Base-by-base conservation (phyloP, 2,329 filamentous ascomycete species). In the Trichoderma asperellum region DNA sequence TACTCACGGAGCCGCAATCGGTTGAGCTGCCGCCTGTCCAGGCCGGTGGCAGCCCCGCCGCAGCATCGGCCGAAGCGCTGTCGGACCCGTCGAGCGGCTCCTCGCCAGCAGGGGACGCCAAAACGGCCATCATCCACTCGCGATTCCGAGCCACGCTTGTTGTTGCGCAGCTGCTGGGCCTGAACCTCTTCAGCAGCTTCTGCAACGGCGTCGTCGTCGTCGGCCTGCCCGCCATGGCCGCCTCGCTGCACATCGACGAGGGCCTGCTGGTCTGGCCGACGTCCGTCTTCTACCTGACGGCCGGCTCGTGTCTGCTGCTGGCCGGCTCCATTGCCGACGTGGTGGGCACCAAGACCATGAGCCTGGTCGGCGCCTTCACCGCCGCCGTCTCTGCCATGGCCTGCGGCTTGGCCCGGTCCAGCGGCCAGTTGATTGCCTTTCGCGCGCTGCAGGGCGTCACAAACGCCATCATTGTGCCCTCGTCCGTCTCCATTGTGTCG, bases 391-490 rank as follows among this genome's bases (percentile, higher is more conserved):
- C 79, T 35, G 77, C 78, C 62, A 68, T 82, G 18, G 80, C 74
- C 5, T 73, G 73, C 29, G 80, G 78, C 7, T 72, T 78, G 11
- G 69, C 76, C 5, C 73, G 71, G 12, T 75, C 70, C 0, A 79
- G 78, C 1, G 73, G 73, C 18, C 74, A 82, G 57, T 73, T 83
- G 8, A 77, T 83, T 24, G 76, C 73, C n/a, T 72, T 82, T 69
- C 75, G 81, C 5, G 81, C 79, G 4, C 52, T 83, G 4, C 80
- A 82, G 68, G 81, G 82, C n/a, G 73, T 83, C 34, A 79, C 75
- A 2, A 72, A 77, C 6, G 75, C 80, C 14, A 70, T 83, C 61
- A 76, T 79, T 57, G 72, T 81, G 1, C 74, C 82, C 0, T 77
- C 78, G 4, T 78, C 78, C 0, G 76, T 83, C 0, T 73, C 76